Evolutionary conservation across 2,329 filamentous ascomycete species (phyloP).

Genomic region (Fusarium devonianum): DNA sequence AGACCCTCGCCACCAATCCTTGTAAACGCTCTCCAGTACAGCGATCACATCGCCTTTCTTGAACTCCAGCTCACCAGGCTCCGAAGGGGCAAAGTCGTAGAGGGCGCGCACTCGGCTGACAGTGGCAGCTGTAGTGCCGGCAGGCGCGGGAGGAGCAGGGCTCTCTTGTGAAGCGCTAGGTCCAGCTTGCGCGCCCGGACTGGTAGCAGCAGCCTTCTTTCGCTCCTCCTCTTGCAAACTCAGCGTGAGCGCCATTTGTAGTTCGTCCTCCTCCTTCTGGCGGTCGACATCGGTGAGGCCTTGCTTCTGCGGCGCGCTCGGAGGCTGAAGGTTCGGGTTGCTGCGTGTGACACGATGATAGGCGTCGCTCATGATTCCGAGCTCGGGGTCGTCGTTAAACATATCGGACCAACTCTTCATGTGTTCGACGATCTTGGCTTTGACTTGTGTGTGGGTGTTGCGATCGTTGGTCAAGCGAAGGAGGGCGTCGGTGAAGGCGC

Average conservation of each 20-base stretch:
- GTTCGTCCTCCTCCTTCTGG: slow-evolving; percentile 94
- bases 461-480: slow-evolving; percentile 90
- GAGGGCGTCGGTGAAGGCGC: slow-evolving; percentile 93
- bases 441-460: slow-evolving; percentile 96
- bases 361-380: slow-evolving; percentile 97
- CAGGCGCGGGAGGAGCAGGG: slow-evolving; percentile 64
- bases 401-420: slow-evolving; percentile 97
- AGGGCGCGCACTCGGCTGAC: slow-evolving; percentile 93
- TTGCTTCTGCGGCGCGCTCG: slow-evolving; percentile 92
- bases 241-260: slow-evolving; percentile 93
- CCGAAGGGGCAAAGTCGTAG: slow-evolving; percentile 93
- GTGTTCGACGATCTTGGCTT: slow-evolving; percentile 93
- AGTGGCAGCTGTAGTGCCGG: slow-evolving; percentile 93
- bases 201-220: slow-evolving; percentile 57
- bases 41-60: slow-evolving; percentile 97
- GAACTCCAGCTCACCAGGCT: slow-evolving; percentile 94
- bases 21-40: slow-evolving; percentile 96
- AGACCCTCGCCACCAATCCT: slow-evolving; percentile 99
- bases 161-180: slow-evolving; percentile 53
- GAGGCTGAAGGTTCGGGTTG: slow-evolving; percentile 90
- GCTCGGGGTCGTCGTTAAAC: slow-evolving; percentile 86
- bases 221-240: slow-evolving; percentile 87
- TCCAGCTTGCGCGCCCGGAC: slow-evolving; percentile 43
- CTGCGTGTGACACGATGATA: slow-evolving; percentile 83
- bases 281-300: slow-evolving; percentile 89